Base-by-base conservation (phyloP, 768 basidiomycete genomes). In the Gautieria morchelliformis region DNA sequence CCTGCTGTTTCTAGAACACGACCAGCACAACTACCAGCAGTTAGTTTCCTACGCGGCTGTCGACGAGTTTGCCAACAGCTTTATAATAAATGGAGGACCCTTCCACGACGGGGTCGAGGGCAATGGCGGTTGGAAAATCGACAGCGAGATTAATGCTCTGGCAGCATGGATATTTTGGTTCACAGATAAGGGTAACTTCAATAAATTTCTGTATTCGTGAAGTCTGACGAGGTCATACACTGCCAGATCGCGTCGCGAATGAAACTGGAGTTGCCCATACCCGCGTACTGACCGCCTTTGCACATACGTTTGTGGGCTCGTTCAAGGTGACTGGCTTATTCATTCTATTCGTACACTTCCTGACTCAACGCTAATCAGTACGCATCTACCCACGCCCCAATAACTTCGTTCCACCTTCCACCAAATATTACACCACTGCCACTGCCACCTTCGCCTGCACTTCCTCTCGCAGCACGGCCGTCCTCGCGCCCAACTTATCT, bases 121-220 rank as follows among this genome's bases (percentile, higher is more conserved):
- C 30, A 56, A 70, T 58, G 63, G 75, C 45, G 82, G 81, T 1
- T 86, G 85, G 84, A 84, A 84, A 0, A 62, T 68, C 1, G 83
- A 85, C 40, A 79, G 64, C 51, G 64, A 70, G 5, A 47, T 70
- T 27, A 80, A 78, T 59, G 68, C 81, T 0, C 77, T 81, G 52
- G 81, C 79, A 0, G 60, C 87, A 15, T 87, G 83, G 82, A 52
- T 85, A 0, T 66, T 81, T 52, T 87, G 85, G 85, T 72, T 83
- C 62, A 75, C 78, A 10, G 77, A 80, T 5, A 65, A 72, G 63
- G 70, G 82, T 81, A 42, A 50, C 77, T 70, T 3, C 17, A 14
- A 42, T 12, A 2, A 56, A 20, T 59, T 50, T 22, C 52, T 2
- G n/a, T 46, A 39, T 12, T 44, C 12, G 42, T 60, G 52, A 22